Conservation (phyloP, 768 basidiomycete species). For the Suillus hirtellus region DNA sequence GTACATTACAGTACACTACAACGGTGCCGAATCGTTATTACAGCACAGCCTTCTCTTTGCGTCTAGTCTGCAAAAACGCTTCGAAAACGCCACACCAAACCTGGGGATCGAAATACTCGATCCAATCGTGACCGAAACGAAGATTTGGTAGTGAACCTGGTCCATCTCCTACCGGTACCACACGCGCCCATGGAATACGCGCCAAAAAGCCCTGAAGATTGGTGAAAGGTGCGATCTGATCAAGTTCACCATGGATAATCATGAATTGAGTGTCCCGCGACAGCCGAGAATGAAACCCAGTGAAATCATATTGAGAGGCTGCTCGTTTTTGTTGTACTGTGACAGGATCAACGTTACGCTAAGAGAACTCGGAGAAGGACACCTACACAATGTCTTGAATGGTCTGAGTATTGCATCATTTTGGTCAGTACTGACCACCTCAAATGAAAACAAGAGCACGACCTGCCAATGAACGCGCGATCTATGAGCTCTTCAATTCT, state of each 20-base stretch:
- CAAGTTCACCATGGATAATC: conserved; percentile 43
- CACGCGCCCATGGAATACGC: conserved; percentile 39
- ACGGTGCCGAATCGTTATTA: neutral
- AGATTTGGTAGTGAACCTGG: conserved; percentile 35
- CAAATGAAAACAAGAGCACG: neutral
- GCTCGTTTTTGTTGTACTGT: conserved; percentile 4
- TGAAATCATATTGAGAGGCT: conserved; percentile 26
- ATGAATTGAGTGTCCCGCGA: conserved; percentile 34
- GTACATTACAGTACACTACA: neutral
- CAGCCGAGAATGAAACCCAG: conserved; percentile 34
- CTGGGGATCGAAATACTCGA: conserved; percentile 45
- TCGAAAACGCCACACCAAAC: conserved; percentile 43
- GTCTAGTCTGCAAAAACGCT: conserved; percentile 28
- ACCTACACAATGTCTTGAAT: conserved; percentile 32
- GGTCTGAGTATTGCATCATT: conserved; percentile 26
- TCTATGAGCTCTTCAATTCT: conserved; percentile 30
- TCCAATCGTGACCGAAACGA: conserved; percentile 47
- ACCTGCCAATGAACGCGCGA: conserved; percentile 27
- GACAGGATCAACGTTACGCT: conserved; percentile 6
- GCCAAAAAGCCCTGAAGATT: conserved; percentile 37
- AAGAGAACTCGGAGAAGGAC: conserved; percentile 13
- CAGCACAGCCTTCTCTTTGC: conserved; percentile 11
- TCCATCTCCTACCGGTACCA: conserved; percentile 33
- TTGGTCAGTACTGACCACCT: neutral
- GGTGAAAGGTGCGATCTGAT: conserved; percentile 40